Conservation (phyloP, 805 yeast genomes). For the Lipomyces yamadae region DNA sequence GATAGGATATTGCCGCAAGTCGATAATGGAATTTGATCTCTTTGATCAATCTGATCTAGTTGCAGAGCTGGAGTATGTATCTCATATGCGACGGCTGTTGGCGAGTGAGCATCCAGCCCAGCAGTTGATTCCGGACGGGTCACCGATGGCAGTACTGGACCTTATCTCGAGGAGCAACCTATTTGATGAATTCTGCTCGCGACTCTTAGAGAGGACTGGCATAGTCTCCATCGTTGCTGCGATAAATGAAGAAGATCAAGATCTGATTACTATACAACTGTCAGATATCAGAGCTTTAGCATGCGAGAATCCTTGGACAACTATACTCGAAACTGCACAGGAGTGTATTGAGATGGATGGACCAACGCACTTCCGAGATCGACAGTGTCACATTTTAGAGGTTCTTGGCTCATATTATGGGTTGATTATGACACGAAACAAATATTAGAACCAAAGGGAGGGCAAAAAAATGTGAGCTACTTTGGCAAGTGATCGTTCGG, state of each 20-base stretch:
- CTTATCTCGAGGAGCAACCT: background rate
- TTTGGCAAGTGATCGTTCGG: too few species aligned
- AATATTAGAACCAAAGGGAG: too few species aligned
- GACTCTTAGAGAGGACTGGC: background rate
- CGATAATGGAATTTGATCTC: background rate
- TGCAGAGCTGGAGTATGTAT: background rate
- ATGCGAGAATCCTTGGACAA: background rate
- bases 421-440: too few species aligned
- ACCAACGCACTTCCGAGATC: background rate
- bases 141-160: background rate
- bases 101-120: background rate
- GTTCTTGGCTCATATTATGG: background rate
- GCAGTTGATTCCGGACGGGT: background rate
- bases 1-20: constrained; percentile 7
- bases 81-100: background rate
- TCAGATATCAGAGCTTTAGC: background rate
- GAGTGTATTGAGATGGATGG: background rate
- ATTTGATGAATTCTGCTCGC: background rate
- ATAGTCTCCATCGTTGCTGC: background rate
- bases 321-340: background rate
- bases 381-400: background rate
- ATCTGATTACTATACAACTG: too few species aligned
- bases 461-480: too few species aligned
- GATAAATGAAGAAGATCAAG: background rate
- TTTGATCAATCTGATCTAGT: background rate